phyloP scores from a whole-genome alignment of 805 yeast species.

The Pichia occidentalis region DNA sequence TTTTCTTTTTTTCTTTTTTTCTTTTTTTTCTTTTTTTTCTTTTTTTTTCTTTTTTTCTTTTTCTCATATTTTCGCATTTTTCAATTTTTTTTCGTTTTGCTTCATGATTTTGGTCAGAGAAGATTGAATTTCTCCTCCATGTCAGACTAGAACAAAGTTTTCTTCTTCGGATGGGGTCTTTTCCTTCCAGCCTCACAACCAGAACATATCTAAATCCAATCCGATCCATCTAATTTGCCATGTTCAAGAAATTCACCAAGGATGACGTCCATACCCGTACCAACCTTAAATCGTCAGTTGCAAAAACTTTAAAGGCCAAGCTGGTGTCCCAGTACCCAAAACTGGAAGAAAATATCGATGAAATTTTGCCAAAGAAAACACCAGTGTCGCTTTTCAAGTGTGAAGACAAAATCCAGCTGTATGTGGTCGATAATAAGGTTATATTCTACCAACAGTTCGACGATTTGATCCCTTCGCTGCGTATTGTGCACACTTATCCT shows the following conservation, averaged over 20 bases:
- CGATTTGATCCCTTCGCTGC: slow-evolving; percentile 69
- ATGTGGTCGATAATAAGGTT: slow-evolving; percentile 65
- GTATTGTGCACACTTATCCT: slow-evolving; percentile 76
- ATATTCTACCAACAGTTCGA: slow-evolving; percentile 77
- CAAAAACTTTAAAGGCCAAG: slow-evolving; percentile 74
- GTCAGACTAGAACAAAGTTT: no score
- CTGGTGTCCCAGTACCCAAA: slow-evolving; percentile 66
- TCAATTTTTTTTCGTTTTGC: no score
- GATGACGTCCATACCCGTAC: slow-evolving; percentile 89
- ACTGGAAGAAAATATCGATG: slow-evolving; percentile 74
- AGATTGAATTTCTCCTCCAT: no score
- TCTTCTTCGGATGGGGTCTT: no score
- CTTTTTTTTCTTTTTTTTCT: no score
- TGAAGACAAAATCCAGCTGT: slow-evolving; percentile 81
- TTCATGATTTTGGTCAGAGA: no score
- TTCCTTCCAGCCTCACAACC: no score
- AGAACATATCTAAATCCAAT: no score
- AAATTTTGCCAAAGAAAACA: slow-evolving; percentile 80
- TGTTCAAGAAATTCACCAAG: slow-evolving; percentile 51
- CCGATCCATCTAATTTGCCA: no score
- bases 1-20: no score
- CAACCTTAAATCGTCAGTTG: slow-evolving; percentile 90
- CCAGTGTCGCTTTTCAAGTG: slow-evolving; percentile 77
- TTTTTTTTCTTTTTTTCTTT: no score
- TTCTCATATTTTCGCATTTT: no score